Conservation (phyloP, 2,329 filamentous ascomycete species). For the Ophiostoma ips region DNA sequence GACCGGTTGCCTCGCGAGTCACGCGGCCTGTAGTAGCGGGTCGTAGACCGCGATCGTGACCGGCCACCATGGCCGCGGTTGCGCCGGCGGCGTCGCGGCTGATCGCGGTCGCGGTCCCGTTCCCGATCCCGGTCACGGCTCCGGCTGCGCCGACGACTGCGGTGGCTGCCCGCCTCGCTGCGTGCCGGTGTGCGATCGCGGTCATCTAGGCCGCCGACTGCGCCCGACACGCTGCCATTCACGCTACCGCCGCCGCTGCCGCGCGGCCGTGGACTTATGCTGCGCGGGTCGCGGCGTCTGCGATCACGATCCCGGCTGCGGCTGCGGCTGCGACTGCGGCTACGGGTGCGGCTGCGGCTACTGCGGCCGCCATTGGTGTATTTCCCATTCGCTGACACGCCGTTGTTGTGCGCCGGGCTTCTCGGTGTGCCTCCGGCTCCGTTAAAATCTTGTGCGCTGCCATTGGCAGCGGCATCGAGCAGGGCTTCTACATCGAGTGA, state of each 20-base stretch:
- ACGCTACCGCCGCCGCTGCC: conserved; percentile 31
- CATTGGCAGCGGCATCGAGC: conserved; percentile 67
- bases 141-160: conserved; percentile 66
- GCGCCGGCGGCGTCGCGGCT: conserved; percentile 6
- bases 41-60: conserved; percentile 62
- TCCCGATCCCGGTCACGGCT: neutral
- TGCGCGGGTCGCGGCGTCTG: conserved; percentile 18
- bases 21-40: conserved; percentile 40
- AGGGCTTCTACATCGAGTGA: conserved; percentile 77
- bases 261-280: conserved; percentile 40
- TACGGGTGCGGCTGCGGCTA: conserved; percentile 9
- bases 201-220: neutral
- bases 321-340: conserved; percentile 7
- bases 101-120: neutral
- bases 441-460: conserved; percentile 19
- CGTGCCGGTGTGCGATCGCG: conserved; percentile 45
- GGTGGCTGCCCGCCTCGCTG: conserved; percentile 67
- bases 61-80: conserved; percentile 23
- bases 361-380: conserved; percentile 12
- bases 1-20: conserved; percentile 4
- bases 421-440: conserved; percentile 18
- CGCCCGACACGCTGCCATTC: neutral
- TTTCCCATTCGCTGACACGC: conserved; percentile 8
- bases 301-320: conserved; percentile 23
- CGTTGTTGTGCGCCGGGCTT: conserved; percentile 25